Evolutionary conservation across 1,284 basidiomycete genomes (phyloP).

Genomic region (Anthracocystis setariae): DNA sequence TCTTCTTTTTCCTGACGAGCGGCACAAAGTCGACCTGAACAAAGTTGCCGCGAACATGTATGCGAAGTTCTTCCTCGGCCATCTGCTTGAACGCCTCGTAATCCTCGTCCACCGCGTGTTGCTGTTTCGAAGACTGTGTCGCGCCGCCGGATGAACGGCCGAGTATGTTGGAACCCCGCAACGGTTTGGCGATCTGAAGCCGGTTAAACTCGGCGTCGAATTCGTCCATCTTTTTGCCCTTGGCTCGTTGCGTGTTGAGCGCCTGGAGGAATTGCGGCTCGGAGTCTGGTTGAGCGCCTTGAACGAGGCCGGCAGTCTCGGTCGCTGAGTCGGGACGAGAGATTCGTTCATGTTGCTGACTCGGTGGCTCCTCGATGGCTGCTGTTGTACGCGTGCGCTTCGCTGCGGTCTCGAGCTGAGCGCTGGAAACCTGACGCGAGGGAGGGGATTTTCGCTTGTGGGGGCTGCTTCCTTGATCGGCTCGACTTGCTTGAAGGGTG

Average conservation of each 20-base stretch:
- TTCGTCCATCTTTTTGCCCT: constrained; percentile 47
- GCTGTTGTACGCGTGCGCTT: constrained; percentile 20
- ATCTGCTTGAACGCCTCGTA: constrained; percentile 51
- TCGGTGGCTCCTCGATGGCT: background rate
- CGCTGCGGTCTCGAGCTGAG: background rate
- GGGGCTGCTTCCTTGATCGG: background rate
- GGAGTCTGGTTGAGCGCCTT: constrained; percentile 39
- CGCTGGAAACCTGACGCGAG: constrained; percentile 1
- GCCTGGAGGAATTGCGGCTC: constrained; percentile 55
- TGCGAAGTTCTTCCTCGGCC: constrained; percentile 50
- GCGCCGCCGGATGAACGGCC: constrained; percentile 1
- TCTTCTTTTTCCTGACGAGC: constrained; percentile 30
- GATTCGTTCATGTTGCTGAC: constrained; percentile 18
- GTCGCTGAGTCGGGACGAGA: constrained; percentile 12
- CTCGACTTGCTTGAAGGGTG: background rate
- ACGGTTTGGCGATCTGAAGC: constrained; percentile 45
- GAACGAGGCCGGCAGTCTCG: constrained; percentile 9
- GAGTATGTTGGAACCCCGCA: constrained; percentile 10
- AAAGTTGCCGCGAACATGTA: constrained; percentile 57
- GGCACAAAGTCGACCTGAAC: constrained; percentile 64
- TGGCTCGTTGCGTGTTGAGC: constrained; percentile 47
- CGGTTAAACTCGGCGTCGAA: constrained; percentile 61
- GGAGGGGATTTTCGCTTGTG: constrained; percentile 28
- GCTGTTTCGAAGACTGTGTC: background rate
- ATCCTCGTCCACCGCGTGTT: constrained; percentile 32